A percentile compares a stretch with the other conserved stretches of the same genome.
Conservation (phyloP, 225 moss, liverwort and hornwort genomes). For the Asterella californica region DNA sequence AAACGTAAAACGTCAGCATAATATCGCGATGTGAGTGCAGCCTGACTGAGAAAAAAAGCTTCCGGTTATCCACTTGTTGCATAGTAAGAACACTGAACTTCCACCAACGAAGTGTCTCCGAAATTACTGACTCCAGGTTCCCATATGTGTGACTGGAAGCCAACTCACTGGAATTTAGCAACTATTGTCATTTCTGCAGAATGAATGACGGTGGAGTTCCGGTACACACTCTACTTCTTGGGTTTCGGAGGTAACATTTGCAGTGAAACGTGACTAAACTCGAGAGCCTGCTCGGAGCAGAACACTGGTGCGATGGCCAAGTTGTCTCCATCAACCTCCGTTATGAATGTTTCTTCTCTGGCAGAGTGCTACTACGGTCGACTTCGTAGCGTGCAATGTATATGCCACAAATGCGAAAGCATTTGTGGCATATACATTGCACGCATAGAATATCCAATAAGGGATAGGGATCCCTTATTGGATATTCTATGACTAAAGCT, state of each 20-base stretch:
- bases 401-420: background rate
- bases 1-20: no score
- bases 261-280: background rate
- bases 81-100: background rate
- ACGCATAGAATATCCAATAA: no score
- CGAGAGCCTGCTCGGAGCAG: background rate
- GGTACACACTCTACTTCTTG: background rate
- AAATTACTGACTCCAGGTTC: background rate
- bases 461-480: background rate
- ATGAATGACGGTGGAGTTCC: background rate
- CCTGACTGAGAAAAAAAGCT: background rate
- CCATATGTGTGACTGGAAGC: background rate
- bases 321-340: background rate
- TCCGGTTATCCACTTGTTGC: background rate
- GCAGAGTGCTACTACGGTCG: background rate
- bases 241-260: background rate
- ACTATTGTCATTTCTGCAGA: background rate
- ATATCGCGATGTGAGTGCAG: no score
- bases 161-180: background rate
- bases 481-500: background rate
- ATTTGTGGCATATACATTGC: no score
- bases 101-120: background rate
- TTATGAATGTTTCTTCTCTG: background rate
- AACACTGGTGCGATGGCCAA: background rate
- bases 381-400: background rate